Conservation (phyloP, 2,329 filamentous ascomycete genomes). For the Plenodomus biglobosus region DNA sequence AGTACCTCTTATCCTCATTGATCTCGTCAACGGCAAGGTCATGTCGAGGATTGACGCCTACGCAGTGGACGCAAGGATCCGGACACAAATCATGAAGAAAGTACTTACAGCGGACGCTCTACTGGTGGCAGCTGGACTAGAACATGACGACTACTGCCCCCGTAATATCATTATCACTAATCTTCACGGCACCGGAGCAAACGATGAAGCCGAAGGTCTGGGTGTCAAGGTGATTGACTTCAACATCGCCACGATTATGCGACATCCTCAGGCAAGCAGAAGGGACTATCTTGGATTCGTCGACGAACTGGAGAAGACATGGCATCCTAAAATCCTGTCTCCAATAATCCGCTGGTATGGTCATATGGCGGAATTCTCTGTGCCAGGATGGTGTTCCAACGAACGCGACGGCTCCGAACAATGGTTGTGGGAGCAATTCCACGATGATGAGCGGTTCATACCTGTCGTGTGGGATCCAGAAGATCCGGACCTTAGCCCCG, state of each 20-base stretch:
- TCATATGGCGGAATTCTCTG: constrained; percentile 1
- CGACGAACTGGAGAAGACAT: background rate
- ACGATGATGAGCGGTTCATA: background rate
- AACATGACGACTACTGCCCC: constrained; percentile 7
- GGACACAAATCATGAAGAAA: constrained; percentile 1
- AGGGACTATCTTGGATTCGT: background rate
- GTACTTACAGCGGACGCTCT: constrained; percentile 4
- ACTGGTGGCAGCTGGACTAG: constrained; percentile 2
- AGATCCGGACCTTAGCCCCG: background rate
- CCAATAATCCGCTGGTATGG: constrained; percentile 1
- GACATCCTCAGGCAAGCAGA: background rate
- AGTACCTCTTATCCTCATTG: constrained; percentile 7
- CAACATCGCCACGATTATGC: background rate
- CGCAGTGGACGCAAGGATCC: background rate
- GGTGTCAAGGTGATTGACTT: constrained; percentile 4
- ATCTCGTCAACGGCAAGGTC: background rate
- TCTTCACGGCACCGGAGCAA: background rate
- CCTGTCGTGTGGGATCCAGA: background rate
- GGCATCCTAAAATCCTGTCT: background rate
- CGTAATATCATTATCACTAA: constrained; percentile 9
- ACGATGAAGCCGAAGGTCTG: background rate
- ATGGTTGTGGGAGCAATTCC: constrained; percentile 5
- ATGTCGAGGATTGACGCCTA: background rate
- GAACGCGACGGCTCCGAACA: background rate
- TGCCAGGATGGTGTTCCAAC: background rate